Conservation (phyloP, 2,329 filamentous ascomycete genomes). For the Nannizzia gypsea region DNA sequence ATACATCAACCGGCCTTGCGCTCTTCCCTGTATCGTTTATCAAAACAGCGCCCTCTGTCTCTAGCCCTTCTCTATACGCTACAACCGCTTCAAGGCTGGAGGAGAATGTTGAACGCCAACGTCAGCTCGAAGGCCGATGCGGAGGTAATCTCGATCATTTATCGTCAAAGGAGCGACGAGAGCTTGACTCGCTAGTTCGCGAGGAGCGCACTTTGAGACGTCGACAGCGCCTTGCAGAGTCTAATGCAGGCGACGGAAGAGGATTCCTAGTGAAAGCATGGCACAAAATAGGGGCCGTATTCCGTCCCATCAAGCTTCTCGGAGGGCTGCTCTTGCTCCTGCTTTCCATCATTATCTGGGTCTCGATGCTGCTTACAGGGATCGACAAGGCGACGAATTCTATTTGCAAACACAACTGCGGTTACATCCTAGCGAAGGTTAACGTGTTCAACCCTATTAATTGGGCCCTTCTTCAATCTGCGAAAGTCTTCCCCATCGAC, state of each 20-base stretch:
- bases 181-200: slow-evolving; percentile 73
- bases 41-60: slow-evolving; percentile 79
- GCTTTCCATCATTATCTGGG: slow-evolving; percentile 64
- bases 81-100: slow-evolving; percentile 71
- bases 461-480: slow-evolving; percentile 70
- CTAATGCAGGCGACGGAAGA: slow-evolving; percentile 62
- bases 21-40: slow-evolving; percentile 82
- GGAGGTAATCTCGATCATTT: slow-evolving; percentile 62
- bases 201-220: slow-evolving; percentile 88
- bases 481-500: slow-evolving; percentile 79
- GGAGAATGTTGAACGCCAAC: slow-evolving; percentile 79
- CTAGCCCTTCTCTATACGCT: slow-evolving; percentile 64
- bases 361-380: slow-evolving; percentile 86
- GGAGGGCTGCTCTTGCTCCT: slow-evolving; percentile 68
- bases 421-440: slow-evolving; percentile 78
- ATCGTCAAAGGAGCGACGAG: slow-evolving; percentile 72
- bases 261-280: slow-evolving; percentile 62
- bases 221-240: slow-evolving; percentile 74
- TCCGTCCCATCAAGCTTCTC: slow-evolving; percentile 79
- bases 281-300: slow-evolving; percentile 68
- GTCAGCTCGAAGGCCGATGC: slow-evolving; percentile 78
- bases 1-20: slow-evolving; percentile 79
- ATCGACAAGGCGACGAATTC: slow-evolving; percentile 97
- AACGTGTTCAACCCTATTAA: slow-evolving; percentile 95
- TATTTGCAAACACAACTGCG: slow-evolving; percentile 77